Percentiles rank a stretch among this genome's conserved stretches.
phyloP scores from a whole-genome alignment of 257 asterid species.

The Przewalskia tangutica region DNA sequence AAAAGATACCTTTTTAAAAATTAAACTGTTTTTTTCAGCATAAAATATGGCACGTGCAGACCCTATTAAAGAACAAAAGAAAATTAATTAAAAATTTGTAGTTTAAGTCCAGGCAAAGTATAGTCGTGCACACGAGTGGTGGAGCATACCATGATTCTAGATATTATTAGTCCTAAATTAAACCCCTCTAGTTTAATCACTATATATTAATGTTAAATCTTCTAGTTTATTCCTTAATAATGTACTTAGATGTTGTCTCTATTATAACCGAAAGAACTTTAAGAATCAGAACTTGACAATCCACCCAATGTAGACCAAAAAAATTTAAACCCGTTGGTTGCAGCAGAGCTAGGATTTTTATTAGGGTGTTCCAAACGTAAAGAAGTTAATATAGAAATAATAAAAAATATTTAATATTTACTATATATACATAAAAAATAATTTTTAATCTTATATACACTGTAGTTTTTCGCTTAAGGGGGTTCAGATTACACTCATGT shows the following conservation, averaged over 20 bases:
- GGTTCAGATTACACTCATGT: too few relatives aligned
- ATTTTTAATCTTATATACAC: too few relatives aligned
- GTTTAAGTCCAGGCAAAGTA: conserved; percentile 17
- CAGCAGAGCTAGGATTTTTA: too few relatives aligned
- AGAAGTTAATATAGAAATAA: too few relatives aligned
- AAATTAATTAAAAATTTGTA: not conserved
- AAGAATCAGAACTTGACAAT: not conserved
- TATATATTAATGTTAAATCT: not conserved
- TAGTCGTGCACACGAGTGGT: conserved; percentile 50
- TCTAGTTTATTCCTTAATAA: not conserved
- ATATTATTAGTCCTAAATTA: conserved; percentile 1
- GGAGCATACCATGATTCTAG: not conserved
- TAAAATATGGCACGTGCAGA: conserved; percentile 25
- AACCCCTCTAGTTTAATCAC: not conserved
- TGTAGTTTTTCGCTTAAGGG: too few relatives aligned
- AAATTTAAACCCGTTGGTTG: too few relatives aligned
- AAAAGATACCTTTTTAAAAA: conserved; percentile 4
- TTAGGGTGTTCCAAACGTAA: too few relatives aligned
- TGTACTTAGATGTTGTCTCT: conserved; percentile 4
- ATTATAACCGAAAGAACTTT: not conserved
- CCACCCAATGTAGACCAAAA: not conserved
- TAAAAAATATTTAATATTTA: too few relatives aligned
- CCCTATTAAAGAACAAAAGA: not conserved
- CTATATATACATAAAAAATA: too few relatives aligned
- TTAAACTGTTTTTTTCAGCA: not conserved